These are phyloP conservation scores for Neoboletus subvelutipes DNA, from an alignment of 768 basidiomycete genomes.

Conservation along the genomic window DNA sequence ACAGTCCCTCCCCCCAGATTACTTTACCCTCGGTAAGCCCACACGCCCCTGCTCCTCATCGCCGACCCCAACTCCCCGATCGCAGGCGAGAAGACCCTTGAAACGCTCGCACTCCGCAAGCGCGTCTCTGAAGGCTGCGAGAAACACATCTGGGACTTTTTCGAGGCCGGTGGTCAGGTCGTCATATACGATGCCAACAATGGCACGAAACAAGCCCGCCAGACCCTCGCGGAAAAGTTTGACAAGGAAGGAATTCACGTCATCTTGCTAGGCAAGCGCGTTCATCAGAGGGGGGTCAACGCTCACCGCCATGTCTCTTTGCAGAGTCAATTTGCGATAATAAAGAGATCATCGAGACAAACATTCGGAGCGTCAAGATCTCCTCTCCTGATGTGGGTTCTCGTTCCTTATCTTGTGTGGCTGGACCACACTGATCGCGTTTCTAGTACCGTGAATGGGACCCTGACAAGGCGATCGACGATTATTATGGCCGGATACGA, in stretches of 20 bases:
- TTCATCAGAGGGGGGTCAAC: not conserved
- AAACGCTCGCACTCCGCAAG: conserved; percentile 76
- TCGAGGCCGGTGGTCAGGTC: conserved; percentile 85
- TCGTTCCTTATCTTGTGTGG: not conserved
- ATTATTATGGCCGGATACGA: conserved; percentile 87
- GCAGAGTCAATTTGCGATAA: conserved; percentile 90
- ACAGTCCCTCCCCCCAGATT: conserved; percentile 85
- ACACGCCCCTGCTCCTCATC: accelerated
- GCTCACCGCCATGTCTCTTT: conserved; percentile 6
- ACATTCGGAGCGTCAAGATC: conserved; percentile 96
- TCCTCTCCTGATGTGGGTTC: conserved; percentile 93
- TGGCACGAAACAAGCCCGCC: conserved; percentile 65
- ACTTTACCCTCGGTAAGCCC: conserved; percentile 75
- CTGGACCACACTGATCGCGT: not conserved
- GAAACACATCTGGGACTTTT: conserved; percentile 86
- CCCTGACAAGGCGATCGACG: conserved; percentile 86
- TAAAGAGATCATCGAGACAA: conserved; percentile 87
- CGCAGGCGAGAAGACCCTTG: conserved; percentile 72
- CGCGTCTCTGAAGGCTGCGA: conserved; percentile 83
- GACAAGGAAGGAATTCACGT: conserved; percentile 88
- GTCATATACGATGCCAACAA: conserved; percentile 99
- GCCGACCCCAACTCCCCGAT: conserved; percentile 2
- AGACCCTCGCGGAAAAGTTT: conserved; percentile 79
- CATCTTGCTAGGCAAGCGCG: conserved; percentile 75
- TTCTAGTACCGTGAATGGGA: conserved; percentile 88